These are phyloP conservation scores for Craterostigma plantagineum DNA, from an alignment of 257 asterid genomes.

Conservation along the genomic window DNA sequence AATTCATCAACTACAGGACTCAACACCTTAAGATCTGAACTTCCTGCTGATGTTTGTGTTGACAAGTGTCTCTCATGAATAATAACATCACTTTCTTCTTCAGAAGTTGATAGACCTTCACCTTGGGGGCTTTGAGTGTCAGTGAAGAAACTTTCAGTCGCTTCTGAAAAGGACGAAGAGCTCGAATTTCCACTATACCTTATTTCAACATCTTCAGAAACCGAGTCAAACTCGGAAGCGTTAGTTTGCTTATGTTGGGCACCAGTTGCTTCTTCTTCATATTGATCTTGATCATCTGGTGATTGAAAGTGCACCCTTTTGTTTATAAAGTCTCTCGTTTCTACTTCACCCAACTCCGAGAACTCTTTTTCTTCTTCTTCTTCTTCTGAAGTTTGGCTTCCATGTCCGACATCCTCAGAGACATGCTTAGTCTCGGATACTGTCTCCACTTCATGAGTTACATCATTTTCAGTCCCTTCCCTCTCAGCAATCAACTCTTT, in stretches of 20 bases:
- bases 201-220: slow-evolving; percentile 11
- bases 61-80: slow-evolving; percentile 8
- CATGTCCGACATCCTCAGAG: slow-evolving; percentile 43
- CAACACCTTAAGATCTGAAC: slow-evolving; percentile 11
- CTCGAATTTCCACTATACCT: slow-evolving; percentile 21
- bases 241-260: slow-evolving; percentile 9
- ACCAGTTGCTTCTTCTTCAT: slow-evolving; percentile 6
- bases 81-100: slow-evolving; percentile 13
- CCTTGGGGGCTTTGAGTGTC: slow-evolving; percentile 15
- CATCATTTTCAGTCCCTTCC: slow-evolving; percentile 15
- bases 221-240: slow-evolving; percentile 4
- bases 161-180: slow-evolving; percentile 38
- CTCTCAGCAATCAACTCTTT: slow-evolving; percentile 3
- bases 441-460: slow-evolving; percentile 13
- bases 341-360: slow-evolving; percentile 15
- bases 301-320: slow-evolving; percentile 10
- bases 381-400: slow-evolving; percentile 32
- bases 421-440: slow-evolving; percentile 25
- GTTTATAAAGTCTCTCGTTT: slow-evolving; percentile 14
- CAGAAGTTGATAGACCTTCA: slow-evolving; percentile 13
- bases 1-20: slow-evolving; percentile 13
- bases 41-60: slow-evolving; percentile 14
- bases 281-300: slow-evolving; percentile 8
- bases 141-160: slow-evolving; percentile 13
- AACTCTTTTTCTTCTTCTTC: slow-evolving; percentile 16